Evolutionary conservation across 768 basidiomycete genomes (phyloP), one percentile per base, ranked within the genome.

Genomic region (Phanerodontia chrysosporium): DNA sequence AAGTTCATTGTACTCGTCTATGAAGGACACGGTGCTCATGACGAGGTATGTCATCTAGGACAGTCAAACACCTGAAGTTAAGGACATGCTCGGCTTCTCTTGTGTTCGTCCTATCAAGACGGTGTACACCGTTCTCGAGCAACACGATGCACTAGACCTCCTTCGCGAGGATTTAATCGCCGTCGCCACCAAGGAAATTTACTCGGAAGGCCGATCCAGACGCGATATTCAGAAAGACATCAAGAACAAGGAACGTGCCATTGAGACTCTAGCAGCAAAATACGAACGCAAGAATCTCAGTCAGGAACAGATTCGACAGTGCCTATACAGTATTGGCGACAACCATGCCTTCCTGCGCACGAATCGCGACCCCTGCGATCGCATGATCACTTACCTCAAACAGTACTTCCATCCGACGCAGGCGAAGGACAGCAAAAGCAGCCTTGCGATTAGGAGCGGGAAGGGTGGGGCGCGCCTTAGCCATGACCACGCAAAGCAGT

Each of bases 291-390:
- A 77, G 18, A 81, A 79, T 6, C 77, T 91, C 21, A 74, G 77
- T 13, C 85, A 85, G 62, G 91, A 93, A 67, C 73, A 78, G 49
- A 74, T 91, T 10, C 80, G 86, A 29, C 88, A 92, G 67, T 92
- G 90, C 67, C 71, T 94, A 51, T 94, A 93, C 70, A 90, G 87
- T 65, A 92, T 94, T 52, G 92, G 92, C 2, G 92, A 94, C 71
- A 94, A 94, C 66, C 90, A 93, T 67, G 89, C 92, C 12, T 94
- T 94, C 79, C 73, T 93, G 62, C 83, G 92, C 28, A 83, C 83
- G 56, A 93, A 94, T 64, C 89, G 92, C 39, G 92, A 94, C 68
- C 92, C 92, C 49, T 94, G 92, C 73, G 91, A 94, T 59, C 79
- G 81, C 58, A 89, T 93, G 89, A 93, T 94, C 54, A 68, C 65